Evolutionary conservation across 768 basidiomycete genomes (phyloP).

Genomic region (Pleurotus platypus): DNA sequence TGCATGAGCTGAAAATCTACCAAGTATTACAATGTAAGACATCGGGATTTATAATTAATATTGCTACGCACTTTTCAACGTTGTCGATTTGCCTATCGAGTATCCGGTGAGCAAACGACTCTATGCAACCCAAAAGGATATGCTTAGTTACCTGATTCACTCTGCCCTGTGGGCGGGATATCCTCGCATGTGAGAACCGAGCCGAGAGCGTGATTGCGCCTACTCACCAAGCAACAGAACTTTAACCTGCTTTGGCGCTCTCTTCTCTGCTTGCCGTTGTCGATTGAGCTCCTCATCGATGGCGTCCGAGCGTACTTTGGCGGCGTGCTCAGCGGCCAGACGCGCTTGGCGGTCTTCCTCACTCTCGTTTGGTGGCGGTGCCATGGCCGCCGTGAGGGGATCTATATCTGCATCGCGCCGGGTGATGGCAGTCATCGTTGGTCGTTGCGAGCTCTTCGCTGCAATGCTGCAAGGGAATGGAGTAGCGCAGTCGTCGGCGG

Average conservation of each 20-base stretch:
- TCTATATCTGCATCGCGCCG: constrained; percentile 31
- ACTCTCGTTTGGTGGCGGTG: constrained; percentile 56
- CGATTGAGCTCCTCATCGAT: constrained; percentile 62
- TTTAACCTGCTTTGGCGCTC: constrained; percentile 46
- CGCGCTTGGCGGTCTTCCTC: constrained; percentile 42
- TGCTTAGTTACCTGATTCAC: constrained; percentile 61
- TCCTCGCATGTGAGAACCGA: too few relatives aligned
- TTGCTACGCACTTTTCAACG: constrained; percentile 64
- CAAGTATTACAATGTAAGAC: constrained; percentile 8
- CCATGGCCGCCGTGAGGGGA: constrained; percentile 43
- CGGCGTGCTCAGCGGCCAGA: constrained; percentile 43
- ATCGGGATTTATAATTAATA: too few relatives aligned
- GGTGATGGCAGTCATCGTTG: not conserved
- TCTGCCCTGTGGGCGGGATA: constrained; percentile 51
- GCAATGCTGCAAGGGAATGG: not conserved
- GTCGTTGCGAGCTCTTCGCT: not conserved
- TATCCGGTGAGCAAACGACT: not conserved
- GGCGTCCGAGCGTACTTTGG: constrained; percentile 53
- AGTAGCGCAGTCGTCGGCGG: too few relatives aligned
- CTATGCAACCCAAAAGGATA: not conserved
- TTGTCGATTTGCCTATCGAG: constrained; percentile 70
- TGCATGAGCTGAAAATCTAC: constrained; percentile 60
- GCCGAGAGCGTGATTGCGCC: not conserved
- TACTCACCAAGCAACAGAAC: constrained; percentile 57
- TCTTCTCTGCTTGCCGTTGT: constrained; percentile 44